Evolutionary conservation across 352 stramenopile species (phyloP), one percentile per base, ranked within the genome.

Genomic region (Globisporangium cederbergense): DNA sequence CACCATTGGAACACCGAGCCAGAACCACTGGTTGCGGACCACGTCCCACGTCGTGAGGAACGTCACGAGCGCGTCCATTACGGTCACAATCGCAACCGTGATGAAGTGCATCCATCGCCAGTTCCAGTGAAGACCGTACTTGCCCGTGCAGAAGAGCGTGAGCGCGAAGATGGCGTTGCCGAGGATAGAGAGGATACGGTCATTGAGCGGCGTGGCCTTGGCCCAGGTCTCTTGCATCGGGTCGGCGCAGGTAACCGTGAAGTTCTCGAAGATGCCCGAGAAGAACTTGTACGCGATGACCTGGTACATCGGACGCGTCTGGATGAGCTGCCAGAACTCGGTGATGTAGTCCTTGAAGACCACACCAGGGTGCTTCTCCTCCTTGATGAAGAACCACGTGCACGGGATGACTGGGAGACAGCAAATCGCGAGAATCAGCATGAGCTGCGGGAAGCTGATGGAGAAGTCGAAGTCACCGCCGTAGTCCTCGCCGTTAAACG

Each of bases 401-500:
- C 6, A 7, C 7, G 36, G 36, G 36, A 40, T 40, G 36, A 40
- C 36, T 40, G 36, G 36, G 28, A 40, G 36, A 13, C 36, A 40
- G 22, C 50, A 71, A 18, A 82, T 67, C 0, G 72, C 68, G 46
- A 83, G 36, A 56, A 83, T 77, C 2, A 78, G 57, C 78, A 86
- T 83, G 10, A 86, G 47, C 58, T 77, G 65, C 0, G 72, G 67
- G 58, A 86, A 83, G 8, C 70, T 71, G 11, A 86, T 22, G 11
- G 72, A 79, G 53, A 82, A 86, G 60, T 78, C 64, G 51, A 89
- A 89, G 32, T 64, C 60, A 18, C 77, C 75, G 34, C 75, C 75
- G 64, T 85, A 87, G 14, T 81, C 57, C 25, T 75, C 61, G 11
- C 75, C 74, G 57, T 88, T 88, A 66, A 85, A 80, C 14, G 58